Conservation (phyloP, 192 early-diverging fungal species). For the Coemansia sp. region DNA sequence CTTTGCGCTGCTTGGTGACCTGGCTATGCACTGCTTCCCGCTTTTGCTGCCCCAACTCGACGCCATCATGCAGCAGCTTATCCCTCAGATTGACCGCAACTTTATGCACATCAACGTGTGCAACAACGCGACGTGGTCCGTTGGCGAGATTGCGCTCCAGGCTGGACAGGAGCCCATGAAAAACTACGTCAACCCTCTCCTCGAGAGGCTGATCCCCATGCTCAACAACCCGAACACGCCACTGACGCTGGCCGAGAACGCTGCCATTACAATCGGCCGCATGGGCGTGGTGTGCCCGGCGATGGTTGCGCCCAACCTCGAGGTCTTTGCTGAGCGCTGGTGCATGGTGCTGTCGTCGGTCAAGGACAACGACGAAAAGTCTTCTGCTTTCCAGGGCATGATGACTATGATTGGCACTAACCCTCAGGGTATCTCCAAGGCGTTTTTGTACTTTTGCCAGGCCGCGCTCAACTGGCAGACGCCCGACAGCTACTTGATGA, state of each 20-base stretch:
- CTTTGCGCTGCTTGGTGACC: slow-evolving; percentile 95
- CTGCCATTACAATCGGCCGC: slow-evolving; percentile 96
- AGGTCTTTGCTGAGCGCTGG: slow-evolving; percentile 83
- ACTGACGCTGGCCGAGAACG: slow-evolving; percentile 87
- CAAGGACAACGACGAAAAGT: slow-evolving; percentile 96
- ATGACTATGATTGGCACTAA: slow-evolving; percentile 91
- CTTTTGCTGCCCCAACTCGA: slow-evolving; percentile 80
- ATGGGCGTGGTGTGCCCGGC: slow-evolving; percentile 85
- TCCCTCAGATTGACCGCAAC: slow-evolving; percentile 70
- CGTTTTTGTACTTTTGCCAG: slow-evolving; percentile 76
- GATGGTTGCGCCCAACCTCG: slow-evolving; percentile 83
- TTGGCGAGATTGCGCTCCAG: slow-evolving; percentile 94
- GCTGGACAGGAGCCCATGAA: slow-evolving; percentile 70
- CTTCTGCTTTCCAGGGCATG: slow-evolving; percentile 92
- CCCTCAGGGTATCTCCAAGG: slow-evolving; percentile 77
- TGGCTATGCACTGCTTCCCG: slow-evolving; percentile 88
- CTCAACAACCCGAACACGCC: slow-evolving; percentile 69
- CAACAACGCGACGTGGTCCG: slow-evolving; percentile 99
- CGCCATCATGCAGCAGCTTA: slow-evolving; percentile 77
- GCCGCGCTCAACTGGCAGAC: slow-evolving; percentile 79
- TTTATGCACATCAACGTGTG: slow-evolving; percentile 72
- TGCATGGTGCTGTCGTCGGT: slow-evolving; percentile 75
- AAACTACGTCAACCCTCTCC: slow-evolving; percentile 76
- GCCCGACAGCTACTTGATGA: slow-evolving; percentile 50
- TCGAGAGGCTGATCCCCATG: slow-evolving; percentile 84